Percentiles rank a stretch among this genome's conserved stretches.
Evolutionary conservation across 1,139 yeast genomes (phyloP).

Genomic region (Candida sojae): DNA sequence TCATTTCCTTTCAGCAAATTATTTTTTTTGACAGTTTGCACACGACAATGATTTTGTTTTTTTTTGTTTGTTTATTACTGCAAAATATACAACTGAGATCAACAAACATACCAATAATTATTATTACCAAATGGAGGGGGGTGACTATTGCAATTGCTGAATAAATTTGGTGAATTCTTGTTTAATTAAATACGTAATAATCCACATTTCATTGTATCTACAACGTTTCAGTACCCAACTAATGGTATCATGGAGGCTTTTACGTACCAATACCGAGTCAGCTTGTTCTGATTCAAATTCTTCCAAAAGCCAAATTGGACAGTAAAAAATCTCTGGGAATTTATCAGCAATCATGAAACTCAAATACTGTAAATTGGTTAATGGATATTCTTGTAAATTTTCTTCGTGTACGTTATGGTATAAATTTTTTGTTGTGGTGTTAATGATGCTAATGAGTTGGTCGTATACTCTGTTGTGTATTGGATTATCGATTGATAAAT

Average conservation of each 20-base stretch:
- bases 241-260: background rate
- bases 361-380: constrained; percentile 22
- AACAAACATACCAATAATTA: too few relatives aligned
- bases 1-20: too few relatives aligned
- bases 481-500: constrained; percentile 10
- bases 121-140: too few relatives aligned
- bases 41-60: too few relatives aligned
- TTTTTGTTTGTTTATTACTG: background rate
- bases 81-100: background rate
- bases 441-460: constrained; percentile 12
- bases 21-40: too few relatives aligned
- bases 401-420: constrained; percentile 7
- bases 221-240: constrained; percentile 2
- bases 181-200: constrained; percentile 21
- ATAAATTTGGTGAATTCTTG: constrained; percentile 14
- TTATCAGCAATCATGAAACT: constrained; percentile 22
- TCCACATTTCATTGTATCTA: constrained; percentile 26
- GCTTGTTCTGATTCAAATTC: background rate
- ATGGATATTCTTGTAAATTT: constrained; percentile 19
- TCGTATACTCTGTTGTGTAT: constrained; percentile 14
- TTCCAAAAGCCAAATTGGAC: constrained; percentile 14
- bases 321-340: constrained; percentile 21
- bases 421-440: constrained; percentile 14
- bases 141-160: background rate
- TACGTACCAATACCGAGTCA: background rate